Base-by-base conservation (phyloP, 192 early-diverging fungal species). In the Rhizophagus clarus region DNA sequence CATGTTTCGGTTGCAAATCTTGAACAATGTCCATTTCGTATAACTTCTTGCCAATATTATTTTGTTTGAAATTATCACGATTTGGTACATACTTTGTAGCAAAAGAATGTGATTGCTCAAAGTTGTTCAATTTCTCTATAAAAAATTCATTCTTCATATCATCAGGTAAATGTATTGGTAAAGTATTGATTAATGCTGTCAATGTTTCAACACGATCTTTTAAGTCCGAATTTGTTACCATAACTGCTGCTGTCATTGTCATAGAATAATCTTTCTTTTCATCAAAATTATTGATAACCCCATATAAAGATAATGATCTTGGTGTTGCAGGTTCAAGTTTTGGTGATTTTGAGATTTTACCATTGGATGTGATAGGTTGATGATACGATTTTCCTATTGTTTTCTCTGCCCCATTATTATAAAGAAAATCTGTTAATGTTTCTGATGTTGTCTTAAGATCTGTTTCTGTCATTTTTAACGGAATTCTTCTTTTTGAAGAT, bases 81-180 rank as follows among this genome's bases (percentile, higher is more conserved):
- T 61, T 61, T 32, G 20, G 83, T 20, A 83, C 68, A 45, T 90
- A 89, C 64, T 88, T 88, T 12, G 82, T 84, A 42, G 84, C 80
- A 81, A 90, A 90, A 11, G 75, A 76, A 60, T 85, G 74, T 0
- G 87, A 83, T 24, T 86, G 82, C 72, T 90, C 89, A 83, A 87
- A 89, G 67, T 88, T 83, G 11, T 74, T 68, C 3, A 90, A 75
- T n/a, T 87, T 82, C 47, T 90, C 88, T 2, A 79, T 87, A 80
- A 90, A 90, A 24, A 78, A 68, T 14, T 82, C 71, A 11, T 87
- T 85, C 2, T 76, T 49, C 10, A 88, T 73, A n/a, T 85, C 82
- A 24, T 79, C 72, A 2, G 87, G 81, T 9, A 90, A 73, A 6
- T 86, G 84, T 37, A 90, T 88, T 1, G 87, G 88, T 17, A 89